Evolutionary conservation across 768 basidiomycete species (phyloP).

Genomic region (Phlegmacium glaucopus): DNA sequence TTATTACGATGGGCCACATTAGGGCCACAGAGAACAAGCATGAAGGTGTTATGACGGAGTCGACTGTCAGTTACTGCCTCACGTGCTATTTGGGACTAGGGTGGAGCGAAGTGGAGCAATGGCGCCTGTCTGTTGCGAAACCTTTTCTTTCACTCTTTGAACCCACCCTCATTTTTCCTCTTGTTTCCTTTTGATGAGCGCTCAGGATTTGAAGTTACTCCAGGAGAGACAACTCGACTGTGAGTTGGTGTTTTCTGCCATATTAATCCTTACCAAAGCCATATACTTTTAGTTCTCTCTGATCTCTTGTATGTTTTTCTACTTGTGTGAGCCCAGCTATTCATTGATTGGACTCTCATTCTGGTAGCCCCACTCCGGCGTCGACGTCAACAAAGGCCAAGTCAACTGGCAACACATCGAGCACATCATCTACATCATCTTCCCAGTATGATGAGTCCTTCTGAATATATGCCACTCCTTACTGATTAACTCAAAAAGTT

Average conservation of each 20-base stretch:
- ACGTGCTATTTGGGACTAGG: too few relatives aligned
- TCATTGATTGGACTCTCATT: background rate
- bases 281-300: background rate
- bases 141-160: too few relatives aligned
- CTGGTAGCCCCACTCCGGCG: background rate
- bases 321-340: background rate
- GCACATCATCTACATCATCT: background rate
- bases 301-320: constrained; percentile 2
- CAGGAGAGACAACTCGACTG: constrained; percentile 16
- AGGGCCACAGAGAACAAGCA: too few relatives aligned
- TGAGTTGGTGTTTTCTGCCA: background rate
- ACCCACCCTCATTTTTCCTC: constrained; percentile 8
- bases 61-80: too few relatives aligned
- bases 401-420: background rate
- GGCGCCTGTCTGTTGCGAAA: too few relatives aligned
- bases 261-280: background rate
- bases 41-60: too few relatives aligned
- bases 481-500: background rate
- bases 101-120: too few relatives aligned
- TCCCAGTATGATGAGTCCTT: too few relatives aligned
- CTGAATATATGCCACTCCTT: background rate
- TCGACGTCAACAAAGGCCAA: too few relatives aligned
- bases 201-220: constrained; percentile 6
- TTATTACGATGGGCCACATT: too few relatives aligned
- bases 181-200: constrained; percentile 20